Percentiles rank a stretch among this genome's conserved stretches.
Evolutionary conservation across 2,329 filamentous ascomycete genomes (phyloP).

Genomic region (Fusarium sp.): DNA sequence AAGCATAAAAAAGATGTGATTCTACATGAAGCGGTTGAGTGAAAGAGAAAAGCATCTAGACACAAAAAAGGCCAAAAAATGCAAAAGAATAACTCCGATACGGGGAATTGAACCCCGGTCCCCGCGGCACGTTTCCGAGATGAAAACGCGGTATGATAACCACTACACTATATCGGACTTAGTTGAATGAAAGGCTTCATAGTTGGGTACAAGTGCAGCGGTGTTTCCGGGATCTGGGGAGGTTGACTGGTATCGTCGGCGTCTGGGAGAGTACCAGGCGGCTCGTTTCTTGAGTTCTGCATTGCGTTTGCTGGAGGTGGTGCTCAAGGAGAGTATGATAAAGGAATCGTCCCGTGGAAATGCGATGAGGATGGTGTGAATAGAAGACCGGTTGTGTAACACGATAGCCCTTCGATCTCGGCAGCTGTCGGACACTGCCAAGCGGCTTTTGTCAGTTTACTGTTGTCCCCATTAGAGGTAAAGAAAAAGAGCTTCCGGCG

Average conservation of each 20-base stretch:
- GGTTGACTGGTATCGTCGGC: background rate
- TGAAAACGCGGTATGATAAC: constrained; percentile 42
- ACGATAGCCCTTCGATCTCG: background rate
- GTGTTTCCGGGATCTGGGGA: background rate
- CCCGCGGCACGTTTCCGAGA: constrained; percentile 21
- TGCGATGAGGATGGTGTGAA: background rate
- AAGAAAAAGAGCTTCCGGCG: background rate
- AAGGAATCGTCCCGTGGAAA: background rate
- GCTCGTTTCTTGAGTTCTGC: background rate
- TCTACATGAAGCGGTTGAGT: background rate
- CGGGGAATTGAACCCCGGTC: constrained; percentile 39
- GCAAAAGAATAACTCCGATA: constrained; percentile 22
- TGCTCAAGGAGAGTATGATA: background rate
- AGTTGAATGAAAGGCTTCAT: background rate
- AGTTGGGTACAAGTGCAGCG: background rate
- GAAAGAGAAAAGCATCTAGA: background rate
- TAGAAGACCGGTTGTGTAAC: background rate
- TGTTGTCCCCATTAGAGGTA: background rate
- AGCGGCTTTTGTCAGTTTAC: background rate
- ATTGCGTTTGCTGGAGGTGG: background rate
- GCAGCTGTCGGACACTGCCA: background rate
- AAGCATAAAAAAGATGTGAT: background rate
- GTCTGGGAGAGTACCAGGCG: background rate
- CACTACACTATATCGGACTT: constrained; percentile 40
- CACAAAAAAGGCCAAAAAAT: background rate